A percentile compares a stretch with the other conserved stretches of the same genome.
These are phyloP conservation scores for sunflower (Helianthus annuus) DNA, from an alignment of 129 eudicot genomes.

Conservation along the genomic window DNA sequence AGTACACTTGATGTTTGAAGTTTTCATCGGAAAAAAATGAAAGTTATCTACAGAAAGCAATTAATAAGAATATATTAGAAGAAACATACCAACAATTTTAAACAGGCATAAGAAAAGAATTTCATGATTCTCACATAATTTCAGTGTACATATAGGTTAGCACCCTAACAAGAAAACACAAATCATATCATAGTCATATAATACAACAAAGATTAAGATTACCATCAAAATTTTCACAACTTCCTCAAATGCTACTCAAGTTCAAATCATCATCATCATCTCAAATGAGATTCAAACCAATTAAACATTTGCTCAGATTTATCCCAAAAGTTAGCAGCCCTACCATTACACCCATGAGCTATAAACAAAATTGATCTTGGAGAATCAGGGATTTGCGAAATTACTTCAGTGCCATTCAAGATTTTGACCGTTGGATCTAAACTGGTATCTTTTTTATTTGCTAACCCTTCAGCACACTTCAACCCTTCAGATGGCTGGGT, in stretches of 20 bases:
- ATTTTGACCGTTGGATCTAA: conserved; percentile 55
- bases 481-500: no score
- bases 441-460: conserved; percentile 30
- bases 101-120: no score
- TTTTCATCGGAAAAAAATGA: no score
- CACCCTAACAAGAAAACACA: not conserved
- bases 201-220: conserved; percentile 16
- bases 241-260: conserved; percentile 1
- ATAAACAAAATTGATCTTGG: conserved; percentile 77
- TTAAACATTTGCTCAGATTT: conserved; percentile 55
- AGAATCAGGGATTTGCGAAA: conserved; percentile 77
- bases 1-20: no score
- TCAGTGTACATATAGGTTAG: no score
- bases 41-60: no score
- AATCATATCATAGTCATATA: conserved; percentile 11
- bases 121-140: no score
- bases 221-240: conserved; percentile 8
- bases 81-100: no score
- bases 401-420: conserved; percentile 52
- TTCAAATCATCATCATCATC: not conserved
- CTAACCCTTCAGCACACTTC: no score
- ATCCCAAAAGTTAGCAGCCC: conserved; percentile 85
- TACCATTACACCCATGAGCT: conserved; percentile 88
- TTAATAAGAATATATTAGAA: no score
- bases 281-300: conserved; percentile 75